Evolutionary conservation across 139 green algal species (phyloP), one percentile per base, ranked within the genome.

Genomic region (Pseudopediastrum boryanum): DNA sequence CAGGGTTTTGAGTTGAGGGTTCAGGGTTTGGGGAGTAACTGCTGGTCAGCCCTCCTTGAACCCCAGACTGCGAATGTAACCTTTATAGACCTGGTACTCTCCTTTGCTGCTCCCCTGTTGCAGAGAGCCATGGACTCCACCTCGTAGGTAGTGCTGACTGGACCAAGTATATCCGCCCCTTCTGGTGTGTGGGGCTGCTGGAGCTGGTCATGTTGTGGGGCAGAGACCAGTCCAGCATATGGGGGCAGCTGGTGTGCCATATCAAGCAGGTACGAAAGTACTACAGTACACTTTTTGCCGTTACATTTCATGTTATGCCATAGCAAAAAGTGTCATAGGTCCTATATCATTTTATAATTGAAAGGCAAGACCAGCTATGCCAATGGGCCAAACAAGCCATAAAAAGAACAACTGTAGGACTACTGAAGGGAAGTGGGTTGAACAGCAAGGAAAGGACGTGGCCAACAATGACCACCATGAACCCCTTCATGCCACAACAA

Each of bases 91-190:
- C 0, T 13, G 10, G 9, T 13, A 33, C 0, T 1, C 9, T 1
- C 25, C 4, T 8, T 4, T 25, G 25, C 23, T 51, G 4, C 13
- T 39, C 21, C 38, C 2, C n/a, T 48, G 3, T 0, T 78, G 59
- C 59, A 80, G 73, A 31, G 8, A 5, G 29, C 31, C 27, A 12
- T 51, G 74, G 74, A 12, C 44, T 81, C 12, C 21, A 9, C 2
- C 46, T 81, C 10, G 42, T 46, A 5, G 7, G 43, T 12, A 35
- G 73, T 35, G 62, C 21, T 8, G 35, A 74, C 46, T 81, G 74
- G 74, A 81, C 74, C 19, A 25, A 25, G 25, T 46, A 72, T 4
- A 31, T 81, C 3, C 51, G 74, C 25, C 62, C 62, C 62, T 81
- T 81, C 44, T 81, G 74, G 74, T 64, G 66, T 19, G 43, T 81